Evolutionary conservation across 1,284 basidiomycete genomes (phyloP), one percentile per base, ranked within the genome.

Genomic region (Coniophora puteana): DNA sequence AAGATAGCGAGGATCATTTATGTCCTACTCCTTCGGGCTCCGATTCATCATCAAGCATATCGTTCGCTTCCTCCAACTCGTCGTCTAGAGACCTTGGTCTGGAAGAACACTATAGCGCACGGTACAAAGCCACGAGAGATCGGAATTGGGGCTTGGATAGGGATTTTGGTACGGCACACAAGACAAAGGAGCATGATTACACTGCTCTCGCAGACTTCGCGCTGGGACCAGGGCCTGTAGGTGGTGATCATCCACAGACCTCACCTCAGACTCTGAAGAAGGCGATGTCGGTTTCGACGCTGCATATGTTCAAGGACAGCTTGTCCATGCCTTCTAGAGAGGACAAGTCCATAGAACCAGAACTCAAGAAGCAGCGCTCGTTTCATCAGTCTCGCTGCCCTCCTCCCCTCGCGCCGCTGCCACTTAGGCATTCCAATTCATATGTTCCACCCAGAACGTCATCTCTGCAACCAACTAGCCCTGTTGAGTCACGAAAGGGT

Each of bases 281-380:
- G 54, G 71, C 73, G 8, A 44, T 72, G 11, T 83, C 80, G 11
- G 74, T 80, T 39, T 72, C 75, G 51, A 76, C 72, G 36, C 60
- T 82, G 12, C 55, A 57, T 21, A 71, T 70, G 51, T 55, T 55
- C 24, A 51, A 49, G 21, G 43, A 57, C 24, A 45, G 50, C 6
- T 45, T 54, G 3, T 35, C 53, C 29, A 13, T 22, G 8, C 11
- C 8, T 2, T 38, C n/a, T 12, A n/a, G 8, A 38, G 31, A 17
- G n/a, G 38, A 49, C 6, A 49, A 41, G 38, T n/a, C n/a, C n/a
- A n/a, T n/a, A n/a, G n/a, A n/a, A n/a, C n/a, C n/a, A n/a, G 47
- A 37, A 14, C 60, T 62, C 10, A 63, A 63, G 24, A 76, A 73
- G 53, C 71, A 73, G 48, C 67, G 66, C 41, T 72, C 61, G 43